Evolutionary conservation across 345 rosid species (phyloP), one percentile per base, ranked within the genome.

Genomic region (Pistacia integerrima): DNA sequence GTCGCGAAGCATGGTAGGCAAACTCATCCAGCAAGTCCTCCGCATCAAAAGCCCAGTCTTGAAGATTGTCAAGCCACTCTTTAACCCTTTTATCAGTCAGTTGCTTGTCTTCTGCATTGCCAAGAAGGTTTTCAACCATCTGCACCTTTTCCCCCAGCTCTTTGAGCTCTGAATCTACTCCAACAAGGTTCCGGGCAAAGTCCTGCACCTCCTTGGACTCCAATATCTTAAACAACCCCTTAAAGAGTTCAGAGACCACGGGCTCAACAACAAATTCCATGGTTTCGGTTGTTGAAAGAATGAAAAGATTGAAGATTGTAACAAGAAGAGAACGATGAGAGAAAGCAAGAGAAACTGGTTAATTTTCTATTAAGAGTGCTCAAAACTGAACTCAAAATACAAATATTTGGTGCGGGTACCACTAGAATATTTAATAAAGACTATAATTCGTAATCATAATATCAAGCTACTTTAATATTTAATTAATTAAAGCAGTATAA

Each of bases 21-120:
- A 46, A 46, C 33, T 46, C 55, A 46, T 66, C 70, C 0, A 66
- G 70, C 0, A 66, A n/a, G 54, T 66, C 70, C 54, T 66, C 70
- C 0, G 33, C 54, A n/a, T 66, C 70, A 44, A n/a, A 66, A 20
- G 70, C 54, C 54, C 46, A 0, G 55, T 66, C 33, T 66, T 25
- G 33, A 2, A 66, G 54, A n/a, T 66, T 25, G 16, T 66, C 70
- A 5, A 66, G 70, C 70, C 70, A 66, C 11, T 20, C 0, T 4
- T 66, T 66, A 14, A 66, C 70, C n/a, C 30, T 30, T 16, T 12
- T 3, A 30, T 44, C 17, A 0, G 55, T 66, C 30, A 66, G 55
- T 10, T 66, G 33, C 54, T 44, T 66, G 33, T 66, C 54, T 25
- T 66, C 70, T n/a, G 70, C 70, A 1, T 66, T 33, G 17, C 33